Evolutionary conservation across 176 grass and related monocot genomes (phyloP).

Genomic region (Bolboschoenus planiculmis): DNA sequence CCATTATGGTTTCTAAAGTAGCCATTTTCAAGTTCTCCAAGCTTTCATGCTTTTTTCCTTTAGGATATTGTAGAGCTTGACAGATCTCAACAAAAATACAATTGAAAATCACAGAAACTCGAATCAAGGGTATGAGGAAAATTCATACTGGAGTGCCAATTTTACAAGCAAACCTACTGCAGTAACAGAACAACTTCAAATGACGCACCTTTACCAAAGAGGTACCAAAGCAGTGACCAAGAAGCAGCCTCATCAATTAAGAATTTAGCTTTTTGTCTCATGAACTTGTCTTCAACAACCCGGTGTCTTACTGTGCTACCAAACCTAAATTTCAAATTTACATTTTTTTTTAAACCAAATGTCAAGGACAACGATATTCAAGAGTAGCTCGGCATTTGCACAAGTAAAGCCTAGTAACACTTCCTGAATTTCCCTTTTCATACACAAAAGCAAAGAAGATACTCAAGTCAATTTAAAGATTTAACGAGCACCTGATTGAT

Average conservation of each 20-base stretch:
- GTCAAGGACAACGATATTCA: background rate
- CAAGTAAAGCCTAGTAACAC: background rate
- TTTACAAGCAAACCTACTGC: background rate
- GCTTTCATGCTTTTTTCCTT: background rate
- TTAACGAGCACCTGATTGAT: conserved; percentile 60
- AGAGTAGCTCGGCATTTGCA: background rate
- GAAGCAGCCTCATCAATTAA: conserved; percentile 94
- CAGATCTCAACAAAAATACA: background rate
- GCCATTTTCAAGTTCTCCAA: background rate
- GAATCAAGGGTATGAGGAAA: background rate
- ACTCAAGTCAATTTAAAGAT: background rate
- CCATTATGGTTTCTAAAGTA: background rate
- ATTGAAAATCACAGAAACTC: background rate
- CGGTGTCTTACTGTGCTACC: conserved; percentile 50
- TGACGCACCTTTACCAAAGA: conserved; percentile 81
- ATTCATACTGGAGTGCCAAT: background rate
- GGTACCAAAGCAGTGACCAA: conserved; percentile 97
- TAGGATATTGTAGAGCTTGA: background rate
- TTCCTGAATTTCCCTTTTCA: conserved; percentile 6
- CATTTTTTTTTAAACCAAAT: conserved; percentile 10
- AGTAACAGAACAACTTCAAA: background rate
- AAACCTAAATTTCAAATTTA: conserved; percentile 35
- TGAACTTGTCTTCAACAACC: conserved; percentile 70
- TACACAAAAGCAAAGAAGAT: conserved; percentile 9
- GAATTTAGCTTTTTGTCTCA: conserved; percentile 79